These are phyloP conservation scores for Mallotus nudiflorus DNA, from an alignment of 345 rosid genomes.

Conservation along the genomic window DNA sequence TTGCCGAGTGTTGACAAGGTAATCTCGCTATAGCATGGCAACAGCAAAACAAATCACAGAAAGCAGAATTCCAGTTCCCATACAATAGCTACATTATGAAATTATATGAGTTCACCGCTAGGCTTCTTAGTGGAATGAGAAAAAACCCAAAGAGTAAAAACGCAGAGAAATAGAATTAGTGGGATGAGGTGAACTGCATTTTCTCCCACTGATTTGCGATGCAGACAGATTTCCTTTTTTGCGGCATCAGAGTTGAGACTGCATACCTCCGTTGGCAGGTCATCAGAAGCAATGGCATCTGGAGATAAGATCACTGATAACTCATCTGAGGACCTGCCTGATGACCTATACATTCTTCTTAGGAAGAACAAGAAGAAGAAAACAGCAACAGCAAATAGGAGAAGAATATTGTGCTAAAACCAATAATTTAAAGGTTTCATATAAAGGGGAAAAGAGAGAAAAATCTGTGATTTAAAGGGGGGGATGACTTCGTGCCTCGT, in stretches of 20 bases:
- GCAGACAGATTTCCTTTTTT: constrained; percentile 47
- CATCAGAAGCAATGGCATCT: constrained; percentile 16
- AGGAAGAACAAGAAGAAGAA: background rate
- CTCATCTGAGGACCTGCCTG: constrained; percentile 49
- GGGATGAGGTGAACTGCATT: constrained; percentile 63
- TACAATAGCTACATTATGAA: too few relatives aligned
- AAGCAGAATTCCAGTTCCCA: too few relatives aligned
- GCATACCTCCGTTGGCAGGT: constrained; percentile 29
- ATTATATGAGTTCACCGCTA: too few relatives aligned
- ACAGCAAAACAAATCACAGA: too few relatives aligned
- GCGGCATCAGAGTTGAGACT: constrained; percentile 25
- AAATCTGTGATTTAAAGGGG: background rate
- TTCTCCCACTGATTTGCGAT: constrained; percentile 36
- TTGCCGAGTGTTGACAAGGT: too few relatives aligned
- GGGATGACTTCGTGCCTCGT: background rate
- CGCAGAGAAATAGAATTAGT: constrained; percentile 55
- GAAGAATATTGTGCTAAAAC: background rate
- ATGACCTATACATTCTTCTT: constrained; percentile 43
- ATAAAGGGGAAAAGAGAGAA: too few relatives aligned
- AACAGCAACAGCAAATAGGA: background rate
- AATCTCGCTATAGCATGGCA: too few relatives aligned
- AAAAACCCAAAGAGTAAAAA: constrained; percentile 57
- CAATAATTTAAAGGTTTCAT: background rate
- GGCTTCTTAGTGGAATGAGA: constrained; percentile 27
- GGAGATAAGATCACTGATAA: constrained; percentile 37